Base-by-base conservation (phyloP, 2,329 filamentous ascomycete genomes). In the Trichoderma brevicompactum region DNA sequence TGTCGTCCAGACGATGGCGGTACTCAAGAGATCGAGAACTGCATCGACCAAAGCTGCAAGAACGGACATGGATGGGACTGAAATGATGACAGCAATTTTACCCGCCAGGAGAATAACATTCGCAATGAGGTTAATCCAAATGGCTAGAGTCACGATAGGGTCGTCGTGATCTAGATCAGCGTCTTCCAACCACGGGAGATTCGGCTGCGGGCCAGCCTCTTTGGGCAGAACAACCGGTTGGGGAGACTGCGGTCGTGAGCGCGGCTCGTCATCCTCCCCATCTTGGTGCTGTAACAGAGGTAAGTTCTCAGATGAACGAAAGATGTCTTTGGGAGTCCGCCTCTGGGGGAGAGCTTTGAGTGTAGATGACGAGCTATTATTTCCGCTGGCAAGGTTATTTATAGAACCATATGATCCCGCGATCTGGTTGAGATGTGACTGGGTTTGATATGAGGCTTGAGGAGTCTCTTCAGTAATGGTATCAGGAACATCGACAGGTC, bases 321-420 rank as follows among this genome's bases (percentile, higher is more conserved):
- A 97, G 62, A 97, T 87, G 71, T 94, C 92, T 74, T 91, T 92
- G 1, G 92, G 92, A 0, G 93, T 97, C 58, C 92, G 86, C 75
- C 91, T 92, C 69, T 92, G 81, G 65, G 92, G 82, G 7, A 67
- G 40, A 61, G 63, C 52, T 38, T 38, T 61, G 32, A 67, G 71
- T n/a, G 69, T 70, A 13, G 68, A 66, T 17, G 73, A 71, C 44
- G 75, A 74, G 68, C 75, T 70, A 44, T 73, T 70, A 19, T 69
- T 67, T 34, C 72, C 72, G 36, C 72, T 48, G 15, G 62, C 12
- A 41, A 10, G 19, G 38, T 70, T 72, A 46, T 72, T 71, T 15
- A 73, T 68, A 17, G 75, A 74, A 44, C 75, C 73, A 62, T 77
- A 78, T 5, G 74, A 74, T 12, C 71, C 69, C 13, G 38, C 28